Evolutionary conservation across 176 grass and related monocot species (phyloP), one percentile per base, ranked within the genome.

Genomic region (Phragmites australis): DNA sequence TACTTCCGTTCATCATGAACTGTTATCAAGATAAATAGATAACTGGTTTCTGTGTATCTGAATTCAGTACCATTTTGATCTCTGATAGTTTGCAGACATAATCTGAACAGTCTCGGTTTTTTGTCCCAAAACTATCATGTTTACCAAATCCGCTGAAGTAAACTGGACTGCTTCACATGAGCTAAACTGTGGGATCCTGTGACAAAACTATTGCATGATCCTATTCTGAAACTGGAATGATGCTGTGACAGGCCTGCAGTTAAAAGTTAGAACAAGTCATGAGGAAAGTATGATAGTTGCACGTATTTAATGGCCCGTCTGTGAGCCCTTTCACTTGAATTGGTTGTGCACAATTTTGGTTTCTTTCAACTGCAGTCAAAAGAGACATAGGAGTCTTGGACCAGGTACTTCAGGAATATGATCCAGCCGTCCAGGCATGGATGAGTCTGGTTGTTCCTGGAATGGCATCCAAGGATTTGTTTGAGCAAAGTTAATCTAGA

Each of bases 151-250:
- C 21, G n/a, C 54, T 15, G 15, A 60, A 41, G 58, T 27, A 51
- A 54, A 29, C 14, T 42, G 15, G 39, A 0, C 23, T 18, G 13
- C 44, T 31, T 16, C 44, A 10, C 13, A 53, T 3, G 16, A 71
- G 3, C 43, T 40, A 58, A n/a, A 8, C 30, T 12, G 40, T 49
- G 5, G 2, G 46, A 65, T 54, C 55, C 6, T 15, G 21, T 64
- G 39, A n/a, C 21, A 19, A 63, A 8, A 32, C 48, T 78, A 34
- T 22, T 54, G 76, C 45, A 2, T 2, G 76, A 56, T 40, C 70
- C 62, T 85, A 85, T 52, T 68, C 87, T 81, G 37, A 81, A 62
- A 70, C 58, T 39, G 64, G 87, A 5, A 81, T 17, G 60, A 27
- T 84, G 39, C 61, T 53, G 12, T 25, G 22, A 23, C 42, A 74